Evolutionary conservation across 2,329 filamentous ascomycete genomes (phyloP), one percentile per base, ranked within the genome.

Genomic region (Gremmenia infestans): DNA sequence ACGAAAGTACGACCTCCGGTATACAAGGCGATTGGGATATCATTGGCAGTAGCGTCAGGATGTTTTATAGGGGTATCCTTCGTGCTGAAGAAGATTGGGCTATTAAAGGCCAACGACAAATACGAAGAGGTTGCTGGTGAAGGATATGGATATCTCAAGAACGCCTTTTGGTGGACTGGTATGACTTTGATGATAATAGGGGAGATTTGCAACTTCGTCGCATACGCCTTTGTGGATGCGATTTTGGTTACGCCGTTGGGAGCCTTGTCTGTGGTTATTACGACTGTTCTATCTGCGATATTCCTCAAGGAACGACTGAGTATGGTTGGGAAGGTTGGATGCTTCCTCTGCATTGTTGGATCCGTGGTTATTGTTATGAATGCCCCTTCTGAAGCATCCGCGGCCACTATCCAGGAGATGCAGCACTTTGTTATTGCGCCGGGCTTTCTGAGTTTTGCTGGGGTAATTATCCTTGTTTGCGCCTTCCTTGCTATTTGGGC

Each of bases 121-220:
- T 97, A 97, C 77, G 88, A 96, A 60, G 91, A 97, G 74, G 90
- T 89, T 63, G 92, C 94, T 0, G 94, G 94, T 58, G 93, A 97
- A 73, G 94, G 94, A 55, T 97, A 97, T 72, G 92, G 93, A 60
- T 99, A 97, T 71, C 83, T 99, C 66, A 96, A 96, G 76, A 97
- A 97, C 68, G 78, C 78, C 19, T 96, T 82, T 77, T 99, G 94
- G 94, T 99, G 94, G 94, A 73, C 77, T 1, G 94, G 94, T 65
- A 97, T 99, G 94, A 91, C 78, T 0, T 80, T 97, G 57, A 97
- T 99, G 94, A 96, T 97, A 65, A 67, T 97, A 45, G 94, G 94
- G 64, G 94, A 99, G 73, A 83, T 96, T 55, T 96, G 91, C 82
- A 99, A 99, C 74, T 96, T 97, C 71, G 90, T 93, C 70, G 94